Evolutionary conservation across 2,329 filamentous ascomycete species (phyloP), one percentile per base, ranked within the genome.

Genomic region (Helotiales sp.): DNA sequence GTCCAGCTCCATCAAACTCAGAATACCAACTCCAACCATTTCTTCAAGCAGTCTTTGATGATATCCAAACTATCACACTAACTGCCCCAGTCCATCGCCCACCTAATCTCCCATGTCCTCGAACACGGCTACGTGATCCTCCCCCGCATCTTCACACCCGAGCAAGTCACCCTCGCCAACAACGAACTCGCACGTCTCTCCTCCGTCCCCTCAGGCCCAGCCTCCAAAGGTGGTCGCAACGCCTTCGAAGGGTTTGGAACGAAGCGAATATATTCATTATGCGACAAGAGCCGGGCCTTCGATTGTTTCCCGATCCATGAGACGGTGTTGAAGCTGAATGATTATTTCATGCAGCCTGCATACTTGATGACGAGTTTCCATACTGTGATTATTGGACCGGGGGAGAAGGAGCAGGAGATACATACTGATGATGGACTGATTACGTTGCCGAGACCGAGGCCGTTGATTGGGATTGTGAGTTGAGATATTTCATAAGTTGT

Each of bases 101-200:
- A 76, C 72, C 67, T 77, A 73, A 70, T 74, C 70, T 58, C 74
- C 22, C 73, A 75, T 24, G 70, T 76, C 54, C 58, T 75, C n/a
- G 67, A 75, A 59, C 75, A 81, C 67, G 79, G 79, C 45, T 81
- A 80, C 62, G 79, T 80, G 10, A 77, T 80, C 22, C 73, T 81
- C 0, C 75, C 77, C 7, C 71, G 75, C 1, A 75, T 78, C 58
- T 78, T 78, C 70, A 77, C 66, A 55, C 71, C 66, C 11, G 67
- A 72, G 24, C 77, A 79, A 67, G 77, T 78, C 17, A 70, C 75
- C 49, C 70, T 66, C n/a, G 78, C 78, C 6, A 75, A 75, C 55
- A 70, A 72, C 17, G 79, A 80, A 65, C 77, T 81, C 37, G 71
- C 68, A 6, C 78, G 78, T 22, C 72, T 81, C 49, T 70, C 73